Percentiles rank a stretch among this genome's conserved stretches.
phyloP scores from a whole-genome alignment of 2,329 filamentous ascomycete genomes.

The Calonectria fujianensis region DNA sequence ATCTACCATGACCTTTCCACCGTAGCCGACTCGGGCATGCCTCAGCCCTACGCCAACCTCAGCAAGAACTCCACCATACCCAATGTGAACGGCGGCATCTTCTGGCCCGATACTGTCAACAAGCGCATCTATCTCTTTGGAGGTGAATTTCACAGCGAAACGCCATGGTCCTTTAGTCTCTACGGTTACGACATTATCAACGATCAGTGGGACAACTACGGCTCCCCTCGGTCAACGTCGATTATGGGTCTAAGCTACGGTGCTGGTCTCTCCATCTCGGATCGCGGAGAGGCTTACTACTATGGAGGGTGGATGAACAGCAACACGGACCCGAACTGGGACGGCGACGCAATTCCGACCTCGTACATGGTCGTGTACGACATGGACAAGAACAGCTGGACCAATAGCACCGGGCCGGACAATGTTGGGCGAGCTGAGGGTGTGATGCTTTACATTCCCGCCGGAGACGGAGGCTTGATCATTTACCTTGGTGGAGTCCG shows the following conservation, averaged over 20 bases:
- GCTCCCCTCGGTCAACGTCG: slow-evolving; percentile 57
- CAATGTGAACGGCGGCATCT: slow-evolving; percentile 63
- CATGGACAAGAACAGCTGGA: slow-evolving; percentile 71
- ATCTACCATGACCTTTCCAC: slow-evolving; percentile 74
- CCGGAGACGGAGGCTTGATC: slow-evolving; percentile 75
- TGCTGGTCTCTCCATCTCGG: slow-evolving; percentile 72
- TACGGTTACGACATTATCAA: slow-evolving; percentile 75
- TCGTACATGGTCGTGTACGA: slow-evolving; percentile 74
- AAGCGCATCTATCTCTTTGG: slow-evolving; percentile 79
- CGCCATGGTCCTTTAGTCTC: slow-evolving; percentile 69
- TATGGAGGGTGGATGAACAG: slow-evolving; percentile 78
- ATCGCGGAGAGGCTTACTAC: slow-evolving; percentile 75
- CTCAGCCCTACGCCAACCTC: slow-evolving; percentile 73
- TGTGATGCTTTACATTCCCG: slow-evolving; percentile 75
- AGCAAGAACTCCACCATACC: slow-evolving; percentile 77
- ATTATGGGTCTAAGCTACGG: slow-evolving; percentile 73
- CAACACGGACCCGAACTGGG: slow-evolving; percentile 70
- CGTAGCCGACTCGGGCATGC: slow-evolving; percentile 66
- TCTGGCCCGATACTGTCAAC: slow-evolving; percentile 78
- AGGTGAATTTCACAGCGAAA: slow-evolving; percentile 72
- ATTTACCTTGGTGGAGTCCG: slow-evolving; percentile 78
- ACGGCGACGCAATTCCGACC: slow-evolving; percentile 65
- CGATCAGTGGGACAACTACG: slow-evolving; percentile 73
- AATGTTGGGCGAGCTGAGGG: slow-evolving; percentile 74
- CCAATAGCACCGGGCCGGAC: slow-evolving; percentile 73